Percentiles rank a stretch among this genome's conserved stretches.
These are phyloP conservation scores for Sugiyamaella grinbergsii DNA, from an alignment of 1,139 yeast genomes.

Conservation along the genomic window DNA sequence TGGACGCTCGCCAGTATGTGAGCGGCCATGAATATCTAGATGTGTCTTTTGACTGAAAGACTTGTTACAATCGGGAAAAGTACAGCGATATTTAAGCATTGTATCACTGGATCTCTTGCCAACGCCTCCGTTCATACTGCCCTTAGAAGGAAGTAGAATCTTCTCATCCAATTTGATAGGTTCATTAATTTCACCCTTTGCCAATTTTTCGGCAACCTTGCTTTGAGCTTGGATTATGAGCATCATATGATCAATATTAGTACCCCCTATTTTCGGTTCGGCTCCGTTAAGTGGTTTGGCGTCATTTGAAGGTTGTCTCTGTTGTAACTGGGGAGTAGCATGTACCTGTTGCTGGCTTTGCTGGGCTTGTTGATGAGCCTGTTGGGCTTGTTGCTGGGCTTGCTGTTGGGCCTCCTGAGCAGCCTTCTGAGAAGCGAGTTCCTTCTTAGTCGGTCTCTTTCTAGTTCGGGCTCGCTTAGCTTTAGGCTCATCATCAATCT, in stretches of 20 bases:
- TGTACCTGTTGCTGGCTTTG: slow-evolving; percentile 22
- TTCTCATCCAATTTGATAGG: slow-evolving; percentile 37
- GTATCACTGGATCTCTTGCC: slow-evolving; percentile 58
- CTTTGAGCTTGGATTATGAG: slow-evolving; percentile 84
- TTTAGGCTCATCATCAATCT: slow-evolving; percentile 10
- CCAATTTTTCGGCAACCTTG: slow-evolving; percentile 53
- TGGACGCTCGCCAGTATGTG: slow-evolving; percentile 72
- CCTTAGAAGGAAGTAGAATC: slow-evolving; percentile 60
- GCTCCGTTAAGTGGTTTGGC: slow-evolving; percentile 51
- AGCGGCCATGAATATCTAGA: slow-evolving; percentile 78
- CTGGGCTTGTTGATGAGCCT: slow-evolving; percentile 23
- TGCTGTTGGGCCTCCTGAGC: slow-evolving; percentile 20
- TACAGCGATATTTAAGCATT: slow-evolving; percentile 59
- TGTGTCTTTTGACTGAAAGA: slow-evolving; percentile 92
- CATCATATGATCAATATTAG: slow-evolving; percentile 88
- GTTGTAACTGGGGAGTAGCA: slow-evolving; percentile 18
- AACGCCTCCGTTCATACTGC: slow-evolving; percentile 78
- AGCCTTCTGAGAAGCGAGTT: slow-evolving; percentile 16
- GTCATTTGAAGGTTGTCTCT: slow-evolving; percentile 22
- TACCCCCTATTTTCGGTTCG: slow-evolving; percentile 75
- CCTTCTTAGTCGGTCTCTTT: slow-evolving; percentile 20
- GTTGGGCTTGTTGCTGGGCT: slow-evolving; percentile 20
- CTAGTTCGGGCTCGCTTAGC: slow-evolving; percentile 16
- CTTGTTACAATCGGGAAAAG: slow-evolving; percentile 63
- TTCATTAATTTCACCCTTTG: slow-evolving; percentile 33